Percentiles rank a stretch among this genome's conserved stretches.
phyloP scores from a whole-genome alignment of 2,329 filamentous ascomycete species.

The Rhytidhysteron rufulum region DNA sequence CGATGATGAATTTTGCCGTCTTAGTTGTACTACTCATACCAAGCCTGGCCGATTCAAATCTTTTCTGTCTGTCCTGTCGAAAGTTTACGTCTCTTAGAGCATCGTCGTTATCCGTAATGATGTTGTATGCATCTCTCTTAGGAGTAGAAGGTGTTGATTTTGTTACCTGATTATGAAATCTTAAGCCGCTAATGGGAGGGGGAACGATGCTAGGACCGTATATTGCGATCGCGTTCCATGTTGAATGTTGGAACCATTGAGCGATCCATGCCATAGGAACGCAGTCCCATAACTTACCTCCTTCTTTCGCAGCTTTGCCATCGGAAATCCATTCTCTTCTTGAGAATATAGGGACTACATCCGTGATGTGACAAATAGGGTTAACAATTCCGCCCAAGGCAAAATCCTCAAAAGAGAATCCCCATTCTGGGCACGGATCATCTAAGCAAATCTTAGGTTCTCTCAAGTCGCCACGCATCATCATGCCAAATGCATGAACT shows the following conservation, averaged over 20 bases:
- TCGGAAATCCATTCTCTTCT: conserved; percentile 24
- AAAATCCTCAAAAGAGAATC: conserved; percentile 35
- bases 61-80: no score
- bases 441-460: conserved; percentile 24
- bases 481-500: conserved; percentile 29
- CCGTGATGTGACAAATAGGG: conserved; percentile 17
- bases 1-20: no score
- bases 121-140: not conserved
- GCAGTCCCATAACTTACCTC: conserved; percentile 26
- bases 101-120: not conserved
- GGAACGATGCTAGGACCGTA: conserved; percentile 17
- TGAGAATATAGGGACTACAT: conserved; percentile 21
- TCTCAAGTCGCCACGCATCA: conserved; percentile 22
- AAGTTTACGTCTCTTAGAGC: conserved; percentile 4
- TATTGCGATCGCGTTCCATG: conserved; percentile 22
- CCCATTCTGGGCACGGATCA: conserved; percentile 26
- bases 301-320: conserved; percentile 8
- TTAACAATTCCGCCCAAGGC: conserved; percentile 32
- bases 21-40: no score
- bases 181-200: conserved; percentile 21
- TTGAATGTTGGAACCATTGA: conserved; percentile 33
- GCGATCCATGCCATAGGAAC: conserved; percentile 31
- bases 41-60: no score
- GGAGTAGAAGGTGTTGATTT: no score
- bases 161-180: conserved; percentile 9